A percentile compares a stretch with the other conserved stretches of the same genome.
Conservation (phyloP, 495 filamentous ascomycete species). For the Daldinia decipiens region DNA sequence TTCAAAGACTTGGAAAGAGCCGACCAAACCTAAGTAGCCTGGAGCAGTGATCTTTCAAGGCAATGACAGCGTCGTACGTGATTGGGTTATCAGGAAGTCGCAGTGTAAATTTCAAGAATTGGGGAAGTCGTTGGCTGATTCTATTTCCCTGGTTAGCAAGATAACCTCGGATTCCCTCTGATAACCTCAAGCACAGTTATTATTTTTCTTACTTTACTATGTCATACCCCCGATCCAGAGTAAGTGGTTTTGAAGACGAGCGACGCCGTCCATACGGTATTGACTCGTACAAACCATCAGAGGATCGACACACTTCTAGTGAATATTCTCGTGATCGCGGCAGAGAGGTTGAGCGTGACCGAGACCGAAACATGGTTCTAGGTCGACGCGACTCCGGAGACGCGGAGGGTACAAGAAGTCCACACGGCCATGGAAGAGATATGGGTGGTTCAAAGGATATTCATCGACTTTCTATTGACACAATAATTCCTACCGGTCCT, state of each 20-base stretch:
- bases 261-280: constrained; percentile 7
- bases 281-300: constrained; percentile 13
- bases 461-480: constrained; percentile 14
- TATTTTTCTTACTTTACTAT: constrained; percentile 6
- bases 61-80: constrained; percentile 24
- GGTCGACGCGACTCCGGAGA: constrained; percentile 27
- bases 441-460: constrained; percentile 11
- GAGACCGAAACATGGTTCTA: constrained; percentile 7
- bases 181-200: background rate
- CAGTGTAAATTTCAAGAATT: constrained; percentile 15
- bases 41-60: constrained; percentile 12
- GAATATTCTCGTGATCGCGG: constrained; percentile 22
- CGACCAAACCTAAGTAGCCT: background rate
- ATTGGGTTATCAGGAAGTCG: constrained; percentile 21
- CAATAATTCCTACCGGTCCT: constrained; percentile 17
- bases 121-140: background rate
- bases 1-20: constrained; percentile 6
- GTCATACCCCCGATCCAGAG: constrained; percentile 9
- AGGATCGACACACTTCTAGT: constrained; percentile 8
- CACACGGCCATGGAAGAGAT: constrained; percentile 10
- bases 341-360: constrained; percentile 1
- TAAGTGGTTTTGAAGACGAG: constrained; percentile 21
- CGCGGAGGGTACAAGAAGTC: constrained; percentile 23
- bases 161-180: background rate
- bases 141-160: background rate